phyloP scores from a whole-genome alignment of 345 rosid genomes.

The Viola odorata region DNA sequence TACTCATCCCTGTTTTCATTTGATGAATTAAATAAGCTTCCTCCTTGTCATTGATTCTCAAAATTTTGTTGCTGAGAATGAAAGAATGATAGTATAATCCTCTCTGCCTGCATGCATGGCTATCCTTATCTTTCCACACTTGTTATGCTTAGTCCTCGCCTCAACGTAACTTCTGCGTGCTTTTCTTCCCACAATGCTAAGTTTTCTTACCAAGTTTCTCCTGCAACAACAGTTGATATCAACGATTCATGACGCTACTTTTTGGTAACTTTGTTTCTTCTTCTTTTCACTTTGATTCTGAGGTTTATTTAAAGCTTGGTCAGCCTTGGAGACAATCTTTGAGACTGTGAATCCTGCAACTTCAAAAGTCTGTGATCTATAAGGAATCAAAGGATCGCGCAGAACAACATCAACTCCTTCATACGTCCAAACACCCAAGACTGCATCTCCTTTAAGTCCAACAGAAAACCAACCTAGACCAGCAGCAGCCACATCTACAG shows the following conservation, averaged over 20 bases:
- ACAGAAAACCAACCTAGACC: conserved; percentile 90
- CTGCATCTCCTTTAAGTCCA: conserved; percentile 78
- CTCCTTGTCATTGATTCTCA: no score
- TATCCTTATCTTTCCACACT: no score
- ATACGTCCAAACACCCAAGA: conserved; percentile 74
- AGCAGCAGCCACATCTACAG: conserved; percentile 70
- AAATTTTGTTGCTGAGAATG: no score
- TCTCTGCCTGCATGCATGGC: no score
- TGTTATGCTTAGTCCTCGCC: no score
- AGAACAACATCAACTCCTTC: conserved; percentile 67
- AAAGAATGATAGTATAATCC: no score
- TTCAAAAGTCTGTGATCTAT: conserved; percentile 63
- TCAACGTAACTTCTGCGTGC: no score
- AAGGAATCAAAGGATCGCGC: conserved; percentile 65
- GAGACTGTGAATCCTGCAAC: conserved; percentile 84
- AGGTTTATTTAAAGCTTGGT: conserved; percentile 48
- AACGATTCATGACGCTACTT: conserved; percentile 15
- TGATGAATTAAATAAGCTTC: no score
- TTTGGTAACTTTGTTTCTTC: conserved; percentile 29
- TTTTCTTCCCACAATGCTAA: no score
- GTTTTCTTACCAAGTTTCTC: neutral
- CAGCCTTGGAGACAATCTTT: conserved; percentile 78
- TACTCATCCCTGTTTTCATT: no score
- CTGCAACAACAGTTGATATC: neutral
- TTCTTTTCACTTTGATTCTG: conserved; percentile 38